Evolutionary conservation across 495 filamentous ascomycete species (phyloP).

Genomic region (Xylaria grammica): DNA sequence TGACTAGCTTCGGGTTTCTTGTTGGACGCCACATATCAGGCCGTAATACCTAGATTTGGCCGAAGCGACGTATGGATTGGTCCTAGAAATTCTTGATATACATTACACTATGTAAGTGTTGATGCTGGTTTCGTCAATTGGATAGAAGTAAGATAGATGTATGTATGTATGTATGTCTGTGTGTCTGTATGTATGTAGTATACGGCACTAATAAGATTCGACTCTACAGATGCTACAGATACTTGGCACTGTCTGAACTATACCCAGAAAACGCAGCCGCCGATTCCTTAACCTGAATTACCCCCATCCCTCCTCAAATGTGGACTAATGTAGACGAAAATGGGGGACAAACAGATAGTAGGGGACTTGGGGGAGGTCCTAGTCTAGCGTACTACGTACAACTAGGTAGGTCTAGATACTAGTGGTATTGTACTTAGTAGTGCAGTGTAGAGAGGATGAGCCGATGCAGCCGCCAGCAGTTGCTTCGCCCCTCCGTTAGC

Average conservation of each 20-base stretch:
- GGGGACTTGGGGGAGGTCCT: constrained; percentile 9
- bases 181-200: too few relatives aligned
- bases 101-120: neutral
- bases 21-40: constrained; percentile 18
- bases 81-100: too few relatives aligned
- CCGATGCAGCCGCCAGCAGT: neutral
- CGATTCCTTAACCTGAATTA: neutral
- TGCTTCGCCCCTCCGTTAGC: neutral
- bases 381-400: too few relatives aligned
- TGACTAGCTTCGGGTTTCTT: neutral
- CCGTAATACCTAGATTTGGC: constrained; percentile 9
- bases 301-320: too few relatives aligned
- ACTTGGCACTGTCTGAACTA: constrained; percentile 17
- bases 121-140: neutral
- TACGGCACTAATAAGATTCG: neutral
- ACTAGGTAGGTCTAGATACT: too few relatives aligned
- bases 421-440: too few relatives aligned
- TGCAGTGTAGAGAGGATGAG: neutral
- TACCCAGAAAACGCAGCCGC: constrained; percentile 1
- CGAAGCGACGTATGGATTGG: constrained; percentile 5
- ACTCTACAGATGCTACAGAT: constrained; percentile 3
- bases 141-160: too few relatives aligned
- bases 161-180: neutral
- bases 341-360: neutral
- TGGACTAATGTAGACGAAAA: neutral